These are phyloP conservation scores for Pseudopithomyces maydicus DNA, from an alignment of 2,329 filamentous ascomycete species.

Conservation along the genomic window DNA sequence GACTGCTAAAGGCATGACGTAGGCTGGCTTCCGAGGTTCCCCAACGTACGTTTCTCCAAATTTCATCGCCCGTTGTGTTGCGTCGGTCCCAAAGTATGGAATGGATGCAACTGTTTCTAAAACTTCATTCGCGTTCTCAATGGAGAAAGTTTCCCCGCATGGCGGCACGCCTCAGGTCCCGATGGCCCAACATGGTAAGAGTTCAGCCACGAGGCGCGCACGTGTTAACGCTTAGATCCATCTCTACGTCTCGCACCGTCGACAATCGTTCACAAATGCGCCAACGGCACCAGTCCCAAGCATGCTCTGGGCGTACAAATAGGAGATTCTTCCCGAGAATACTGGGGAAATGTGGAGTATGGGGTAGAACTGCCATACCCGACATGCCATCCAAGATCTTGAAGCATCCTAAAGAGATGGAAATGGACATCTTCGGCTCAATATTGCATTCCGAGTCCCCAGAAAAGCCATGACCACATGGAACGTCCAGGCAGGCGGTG, in stretches of 20 bases:
- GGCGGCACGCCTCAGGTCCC: background rate
- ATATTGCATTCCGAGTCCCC: background rate
- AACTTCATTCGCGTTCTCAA: background rate
- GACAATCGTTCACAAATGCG: background rate
- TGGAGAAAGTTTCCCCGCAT: constrained; percentile 7
- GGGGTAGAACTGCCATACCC: background rate
- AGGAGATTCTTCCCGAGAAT: constrained; percentile 7
- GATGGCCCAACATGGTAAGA: constrained; percentile 1
- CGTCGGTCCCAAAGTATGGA: background rate
- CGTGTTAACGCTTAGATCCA: constrained; percentile 3
- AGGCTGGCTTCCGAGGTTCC: background rate
- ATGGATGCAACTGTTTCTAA: too few species aligned
- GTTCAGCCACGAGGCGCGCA: background rate
- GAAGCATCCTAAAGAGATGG: background rate
- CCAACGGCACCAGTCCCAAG: background rate
- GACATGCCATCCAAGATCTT: background rate
- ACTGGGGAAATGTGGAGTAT: constrained; percentile 7
- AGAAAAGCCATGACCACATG: constrained; percentile 26
- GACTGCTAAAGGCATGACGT: background rate
- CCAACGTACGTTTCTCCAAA: too few species aligned
- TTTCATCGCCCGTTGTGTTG: too few species aligned
- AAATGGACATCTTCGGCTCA: constrained; percentile 1
- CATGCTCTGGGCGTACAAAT: background rate
- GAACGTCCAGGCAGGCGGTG: constrained; percentile 2
- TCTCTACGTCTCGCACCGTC: background rate